Conservation (phyloP, 2,329 filamentous ascomycete genomes). For the Trichoderma lentiforme region DNA sequence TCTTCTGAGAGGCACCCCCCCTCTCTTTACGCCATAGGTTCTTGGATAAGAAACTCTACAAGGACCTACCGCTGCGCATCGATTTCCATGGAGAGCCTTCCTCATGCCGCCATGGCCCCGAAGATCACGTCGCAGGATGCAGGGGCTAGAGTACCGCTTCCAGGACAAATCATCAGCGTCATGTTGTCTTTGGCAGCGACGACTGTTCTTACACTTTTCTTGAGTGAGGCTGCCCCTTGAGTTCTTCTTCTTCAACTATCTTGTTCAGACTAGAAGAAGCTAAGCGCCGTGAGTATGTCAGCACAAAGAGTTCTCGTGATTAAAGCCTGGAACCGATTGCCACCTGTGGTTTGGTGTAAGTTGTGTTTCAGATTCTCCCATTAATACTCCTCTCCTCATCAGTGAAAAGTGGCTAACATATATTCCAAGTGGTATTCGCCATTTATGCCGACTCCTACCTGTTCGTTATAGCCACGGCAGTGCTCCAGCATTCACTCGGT, state of each 20-base stretch:
- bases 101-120: background rate
- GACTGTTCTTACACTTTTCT: conserved; percentile 35
- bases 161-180: conserved; percentile 36
- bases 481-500: conserved; percentile 56
- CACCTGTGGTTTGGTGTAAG: conserved; percentile 44
- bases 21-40: background rate
- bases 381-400: too few relatives aligned
- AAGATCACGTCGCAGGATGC: background rate
- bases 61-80: background rate
- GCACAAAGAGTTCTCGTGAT: conserved; percentile 38
- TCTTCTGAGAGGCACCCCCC: background rate
- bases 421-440: conserved; percentile 50
- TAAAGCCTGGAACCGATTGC: conserved; percentile 40
- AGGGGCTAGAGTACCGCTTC: conserved; percentile 30
- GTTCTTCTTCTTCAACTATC: background rate
- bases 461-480: conserved; percentile 56
- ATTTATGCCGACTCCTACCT: conserved; percentile 59
- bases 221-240: conserved; percentile 29
- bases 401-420: background rate
- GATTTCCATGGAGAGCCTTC: background rate
- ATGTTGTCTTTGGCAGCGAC: conserved; percentile 34
- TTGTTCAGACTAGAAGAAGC: background rate
- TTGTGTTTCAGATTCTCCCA: background rate
- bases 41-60: background rate
- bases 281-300: conserved; percentile 18